Evolutionary conservation across 2,329 filamentous ascomycete genomes (phyloP).

Genomic region (Cytospora chrysosperma): DNA sequence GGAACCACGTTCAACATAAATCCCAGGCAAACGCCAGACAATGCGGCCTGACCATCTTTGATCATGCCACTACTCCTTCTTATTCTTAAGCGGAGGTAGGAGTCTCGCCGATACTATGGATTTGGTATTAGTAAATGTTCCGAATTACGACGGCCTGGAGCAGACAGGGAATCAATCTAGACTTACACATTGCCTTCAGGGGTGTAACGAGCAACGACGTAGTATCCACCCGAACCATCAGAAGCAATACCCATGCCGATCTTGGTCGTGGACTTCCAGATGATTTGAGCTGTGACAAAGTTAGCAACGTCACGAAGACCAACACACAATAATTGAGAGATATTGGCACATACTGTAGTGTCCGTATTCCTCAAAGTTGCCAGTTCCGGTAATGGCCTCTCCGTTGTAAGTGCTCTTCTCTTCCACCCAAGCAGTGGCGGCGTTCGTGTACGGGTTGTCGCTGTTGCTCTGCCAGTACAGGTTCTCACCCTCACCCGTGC

Average conservation of each 20-base stretch:
- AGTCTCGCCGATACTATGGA: conserved; percentile 19
- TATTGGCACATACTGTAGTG: conserved; percentile 25
- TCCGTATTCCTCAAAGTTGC: conserved; percentile 25
- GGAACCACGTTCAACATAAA: background rate
- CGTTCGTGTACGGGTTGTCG: conserved; percentile 15
- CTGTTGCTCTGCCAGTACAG: conserved; percentile 25
- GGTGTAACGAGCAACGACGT: conserved; percentile 27
- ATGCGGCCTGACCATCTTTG: background rate
- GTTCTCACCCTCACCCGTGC: conserved; percentile 25
- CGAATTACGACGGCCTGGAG: background rate
- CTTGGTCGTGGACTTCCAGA: conserved; percentile 26
- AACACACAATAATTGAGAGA: background rate
- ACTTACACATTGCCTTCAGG: conserved; percentile 26
- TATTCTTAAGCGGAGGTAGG: conserved; percentile 14
- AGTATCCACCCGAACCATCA: conserved; percentile 24
- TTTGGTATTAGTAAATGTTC: background rate
- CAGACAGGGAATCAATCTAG: background rate
- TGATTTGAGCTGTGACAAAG: conserved; percentile 21
- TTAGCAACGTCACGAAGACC: background rate
- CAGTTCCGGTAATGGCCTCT: conserved; percentile 23
- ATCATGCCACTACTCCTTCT: background rate
- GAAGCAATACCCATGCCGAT: conserved; percentile 25
- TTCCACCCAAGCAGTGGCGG: conserved; percentile 23
- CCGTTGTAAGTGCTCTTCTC: conserved; percentile 25
- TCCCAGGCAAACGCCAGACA: background rate